Base-by-base conservation (phyloP, 768 basidiomycete genomes). In the Gautieria morchelliformis region DNA sequence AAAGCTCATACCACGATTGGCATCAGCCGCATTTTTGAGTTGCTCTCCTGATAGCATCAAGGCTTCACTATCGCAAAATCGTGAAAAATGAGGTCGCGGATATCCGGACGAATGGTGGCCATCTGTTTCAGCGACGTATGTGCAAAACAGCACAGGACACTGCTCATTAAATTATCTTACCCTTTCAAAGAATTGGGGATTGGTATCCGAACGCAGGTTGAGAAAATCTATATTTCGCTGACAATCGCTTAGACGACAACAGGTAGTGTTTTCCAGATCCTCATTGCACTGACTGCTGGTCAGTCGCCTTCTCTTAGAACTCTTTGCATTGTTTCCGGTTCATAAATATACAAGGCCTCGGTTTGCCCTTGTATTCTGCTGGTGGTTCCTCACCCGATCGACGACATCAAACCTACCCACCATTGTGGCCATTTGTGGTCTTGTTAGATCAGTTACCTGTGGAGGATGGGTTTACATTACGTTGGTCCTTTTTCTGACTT, bases 401-500 rank as follows among this genome's bases (percentile, higher is more conserved):
- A 60, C 68, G 7, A 60, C 65, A 7, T 77, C 80, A 5, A 68
- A 61, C 49, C 71, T 80, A 11, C 75, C 84, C 0, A 71, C 69
- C 9, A 61, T 83, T 49, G 72, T 91, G 19, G 77, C 85, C 37
- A 62, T 81, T 9, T 71, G 76, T 40, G 90, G 90, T 0, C 61
- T 91, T 20, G 66, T 88, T 17, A 76, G 92, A 58, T 92, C 92
- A 0, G 68, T 94, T 33, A 77, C 81, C 3, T 94, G 92, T 63
- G 93, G 89, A 33, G 91, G 93, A 27, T 95, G 92, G 92, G 89
- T 93, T 30, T 95, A 84, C 64, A 82, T 94, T 64, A 93, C 93
- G 0, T 89, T 32, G 4, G 58, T 52, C 6, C 49, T 27, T 37
- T 37, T 14, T 9, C 10, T 37, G 35, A 37, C 14, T 37, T 37